Evolutionary conservation across 495 filamentous ascomycete species (phyloP).

Genomic region (Lentithecium fluviatile): DNA sequence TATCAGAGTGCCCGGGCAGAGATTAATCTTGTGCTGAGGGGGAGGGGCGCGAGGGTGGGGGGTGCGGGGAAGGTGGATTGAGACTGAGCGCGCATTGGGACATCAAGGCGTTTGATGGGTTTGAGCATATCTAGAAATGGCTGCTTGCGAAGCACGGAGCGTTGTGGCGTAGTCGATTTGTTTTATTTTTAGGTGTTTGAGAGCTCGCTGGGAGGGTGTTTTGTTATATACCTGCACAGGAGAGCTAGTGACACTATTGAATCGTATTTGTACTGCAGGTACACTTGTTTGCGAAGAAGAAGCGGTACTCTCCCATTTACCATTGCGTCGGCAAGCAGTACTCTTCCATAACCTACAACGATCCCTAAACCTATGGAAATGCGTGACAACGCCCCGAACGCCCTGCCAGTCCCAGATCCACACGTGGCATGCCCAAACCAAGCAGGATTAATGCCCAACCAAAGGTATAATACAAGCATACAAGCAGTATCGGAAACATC

Average conservation of each 20-base stretch:
- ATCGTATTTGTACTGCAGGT: too few relatives aligned
- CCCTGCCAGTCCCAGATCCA: background rate
- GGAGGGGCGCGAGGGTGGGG: background rate
- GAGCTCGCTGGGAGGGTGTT: too few relatives aligned
- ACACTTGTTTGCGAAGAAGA: background rate
- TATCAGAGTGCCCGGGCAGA: constrained; percentile 24
- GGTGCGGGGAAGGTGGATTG: constrained; percentile 17
- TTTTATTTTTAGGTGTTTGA: too few relatives aligned
- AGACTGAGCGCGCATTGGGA: constrained; percentile 12
- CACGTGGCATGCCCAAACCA: constrained; percentile 1
- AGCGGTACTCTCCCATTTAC: background rate
- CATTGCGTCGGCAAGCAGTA: background rate
- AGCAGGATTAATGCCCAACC: background rate
- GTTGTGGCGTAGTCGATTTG: too few relatives aligned
- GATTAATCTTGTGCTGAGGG: constrained; percentile 12
- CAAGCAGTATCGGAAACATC: background rate
- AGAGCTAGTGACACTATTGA: too few relatives aligned
- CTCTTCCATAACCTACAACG: background rate
- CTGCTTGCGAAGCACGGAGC: too few relatives aligned
- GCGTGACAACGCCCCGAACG: background rate
- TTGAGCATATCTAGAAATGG: too few relatives aligned
- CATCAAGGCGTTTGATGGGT: too few relatives aligned
- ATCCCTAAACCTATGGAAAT: background rate
- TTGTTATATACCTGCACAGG: too few relatives aligned
- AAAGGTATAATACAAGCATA: constrained; percentile 19